Evolutionary conservation across 31 red algal genomes (phyloP).

Genomic region (Asparagopsis taxiformis): DNA sequence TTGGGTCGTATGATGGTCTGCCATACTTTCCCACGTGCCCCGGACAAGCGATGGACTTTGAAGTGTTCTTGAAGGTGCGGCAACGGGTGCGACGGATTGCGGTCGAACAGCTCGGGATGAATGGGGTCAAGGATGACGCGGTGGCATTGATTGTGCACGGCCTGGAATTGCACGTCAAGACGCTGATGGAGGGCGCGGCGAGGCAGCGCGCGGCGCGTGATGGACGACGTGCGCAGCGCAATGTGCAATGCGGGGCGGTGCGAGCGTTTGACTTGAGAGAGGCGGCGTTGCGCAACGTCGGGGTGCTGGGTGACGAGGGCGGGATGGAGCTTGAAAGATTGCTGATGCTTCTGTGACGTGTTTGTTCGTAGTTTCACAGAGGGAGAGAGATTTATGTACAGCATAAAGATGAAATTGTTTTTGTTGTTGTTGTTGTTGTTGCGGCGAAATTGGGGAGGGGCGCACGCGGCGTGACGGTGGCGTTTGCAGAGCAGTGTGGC

Average conservation of each 20-base stretch:
- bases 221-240: not conserved
- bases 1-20: slow-evolving; percentile 44
- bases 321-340: slow-evolving; percentile 61
- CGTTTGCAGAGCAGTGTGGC: too few species aligned
- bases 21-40: slow-evolving; percentile 42
- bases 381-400: too few species aligned
- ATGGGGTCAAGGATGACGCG: slow-evolving; percentile 44
- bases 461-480: too few species aligned
- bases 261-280: slow-evolving; percentile 43
- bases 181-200: slow-evolving; percentile 39
- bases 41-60: slow-evolving; percentile 40
- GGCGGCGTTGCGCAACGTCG: slow-evolving; percentile 16
- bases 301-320: slow-evolving; percentile 25
- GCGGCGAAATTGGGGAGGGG: slow-evolving; percentile 9
- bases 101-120: slow-evolving; percentile 29
- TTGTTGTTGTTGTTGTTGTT: not conserved
- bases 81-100: slow-evolving; percentile 47
- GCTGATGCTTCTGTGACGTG: slow-evolving; percentile 40
- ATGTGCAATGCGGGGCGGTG: slow-evolving; percentile 21
- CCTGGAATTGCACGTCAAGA: slow-evolving; percentile 53
- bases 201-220: slow-evolving; percentile 23
- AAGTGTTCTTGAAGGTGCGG: slow-evolving; percentile 59
- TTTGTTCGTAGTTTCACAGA: too few species aligned
- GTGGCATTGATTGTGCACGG: slow-evolving; percentile 28
- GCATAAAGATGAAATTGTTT: slow-evolving; percentile 9